Evolutionary conservation across 2,329 filamentous ascomycete genomes (phyloP).

Genomic region (Xylariaceae sp.): DNA sequence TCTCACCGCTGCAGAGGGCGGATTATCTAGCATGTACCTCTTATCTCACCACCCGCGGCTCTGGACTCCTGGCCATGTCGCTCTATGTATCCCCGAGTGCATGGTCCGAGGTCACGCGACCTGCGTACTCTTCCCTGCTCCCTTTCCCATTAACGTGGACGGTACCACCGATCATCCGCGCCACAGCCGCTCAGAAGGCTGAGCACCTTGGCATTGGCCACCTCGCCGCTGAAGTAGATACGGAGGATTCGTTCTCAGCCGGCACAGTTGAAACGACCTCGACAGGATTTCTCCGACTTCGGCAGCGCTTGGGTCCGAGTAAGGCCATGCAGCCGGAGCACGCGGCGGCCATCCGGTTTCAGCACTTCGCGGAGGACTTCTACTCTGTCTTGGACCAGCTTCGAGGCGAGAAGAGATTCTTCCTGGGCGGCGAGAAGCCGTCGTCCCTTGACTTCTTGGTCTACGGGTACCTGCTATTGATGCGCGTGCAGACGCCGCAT

Average conservation of each 20-base stretch:
- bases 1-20: constrained; percentile 46
- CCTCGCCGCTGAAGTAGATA: constrained; percentile 62
- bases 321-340: constrained; percentile 66
- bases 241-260: constrained; percentile 37
- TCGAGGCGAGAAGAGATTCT: constrained; percentile 56
- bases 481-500: constrained; percentile 57
- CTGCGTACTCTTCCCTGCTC: constrained; percentile 78
- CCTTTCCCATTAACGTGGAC: constrained; percentile 89
- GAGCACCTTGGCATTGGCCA: constrained; percentile 70
- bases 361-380: constrained; percentile 70
- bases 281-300: constrained; percentile 40
- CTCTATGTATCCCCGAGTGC: constrained; percentile 91
- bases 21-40: constrained; percentile 60
- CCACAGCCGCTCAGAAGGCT: constrained; percentile 70
- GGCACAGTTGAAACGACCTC: constrained; percentile 36
- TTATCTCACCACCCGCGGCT: constrained; percentile 75
- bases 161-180: constrained; percentile 72
- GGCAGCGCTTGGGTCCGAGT: constrained; percentile 36
- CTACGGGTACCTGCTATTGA: constrained; percentile 77
- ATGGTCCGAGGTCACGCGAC: constrained; percentile 76
- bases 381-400: constrained; percentile 71
- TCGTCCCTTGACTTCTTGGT: constrained; percentile 77
- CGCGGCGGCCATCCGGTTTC: constrained; percentile 73
- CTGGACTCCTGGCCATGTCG: constrained; percentile 78
- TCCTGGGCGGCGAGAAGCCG: constrained; percentile 50